These are phyloP conservation scores for Coelastrella sp. DNA, from an alignment of 139 green algal genomes.

Conservation along the genomic window DNA sequence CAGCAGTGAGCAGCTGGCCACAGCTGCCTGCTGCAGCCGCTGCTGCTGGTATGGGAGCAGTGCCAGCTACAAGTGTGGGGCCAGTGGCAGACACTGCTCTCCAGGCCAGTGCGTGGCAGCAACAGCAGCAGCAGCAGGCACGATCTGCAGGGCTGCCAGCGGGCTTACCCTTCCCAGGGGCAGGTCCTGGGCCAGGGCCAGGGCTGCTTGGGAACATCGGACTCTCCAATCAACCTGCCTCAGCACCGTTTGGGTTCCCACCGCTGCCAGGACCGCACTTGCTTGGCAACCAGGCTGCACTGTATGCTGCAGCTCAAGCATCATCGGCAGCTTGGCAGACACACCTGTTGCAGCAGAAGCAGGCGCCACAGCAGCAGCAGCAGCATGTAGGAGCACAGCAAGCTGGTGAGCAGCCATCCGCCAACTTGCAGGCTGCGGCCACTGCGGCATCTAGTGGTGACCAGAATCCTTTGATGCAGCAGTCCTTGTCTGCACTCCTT, in stretches of 20 bases:
- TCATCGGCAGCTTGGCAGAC: not conserved
- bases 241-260: slow-evolving; percentile 6
- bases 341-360: slow-evolving; percentile 5
- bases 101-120: not conserved
- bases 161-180: not conserved
- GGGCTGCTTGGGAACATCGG: not conserved
- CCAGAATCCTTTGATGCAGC: not conserved
- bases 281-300: not conserved
- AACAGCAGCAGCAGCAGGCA: slow-evolving; percentile 26
- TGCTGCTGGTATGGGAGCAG: not conserved
- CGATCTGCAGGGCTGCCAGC: not conserved
- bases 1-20: not conserved
- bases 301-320: not conserved
- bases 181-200: not conserved
- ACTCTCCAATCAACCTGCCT: not conserved
- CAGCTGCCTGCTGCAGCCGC: not conserved
- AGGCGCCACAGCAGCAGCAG: not conserved
- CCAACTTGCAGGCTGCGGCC: not conserved
- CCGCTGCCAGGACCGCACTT: not conserved
- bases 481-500: slow-evolving; percentile 11
- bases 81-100: not conserved
- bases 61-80: not conserved
- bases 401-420: not conserved
- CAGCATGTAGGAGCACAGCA: not conserved
- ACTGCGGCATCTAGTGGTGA: not conserved